These are phyloP conservation scores for Phytopythium mirpurense DNA, from an alignment of 352 stramenopile genomes.

Conservation along the genomic window DNA sequence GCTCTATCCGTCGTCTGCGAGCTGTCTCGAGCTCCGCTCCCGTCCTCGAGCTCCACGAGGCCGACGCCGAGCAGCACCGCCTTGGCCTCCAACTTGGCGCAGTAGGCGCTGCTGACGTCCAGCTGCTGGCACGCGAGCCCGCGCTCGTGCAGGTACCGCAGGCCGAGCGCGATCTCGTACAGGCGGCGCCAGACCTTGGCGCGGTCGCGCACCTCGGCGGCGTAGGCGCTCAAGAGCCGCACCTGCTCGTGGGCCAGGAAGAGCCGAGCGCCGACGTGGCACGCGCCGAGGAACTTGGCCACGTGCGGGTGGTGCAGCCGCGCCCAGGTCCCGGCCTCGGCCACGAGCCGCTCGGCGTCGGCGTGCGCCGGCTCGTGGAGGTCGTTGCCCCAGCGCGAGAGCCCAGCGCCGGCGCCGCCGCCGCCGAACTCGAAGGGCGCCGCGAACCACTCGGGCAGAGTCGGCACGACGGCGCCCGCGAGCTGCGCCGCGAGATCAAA, in stretches of 20 bases:
- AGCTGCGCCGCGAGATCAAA: neutral
- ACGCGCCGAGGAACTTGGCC: constrained; percentile 8
- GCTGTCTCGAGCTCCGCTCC: no score
- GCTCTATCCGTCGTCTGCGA: no score
- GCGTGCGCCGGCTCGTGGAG: neutral
- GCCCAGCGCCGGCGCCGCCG: neutral
- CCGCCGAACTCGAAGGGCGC: constrained; percentile 5
- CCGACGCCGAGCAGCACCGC: constrained; percentile 3
- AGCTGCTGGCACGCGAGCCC: constrained; percentile 1
- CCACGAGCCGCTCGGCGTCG: neutral
- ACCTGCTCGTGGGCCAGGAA: constrained; percentile 7
- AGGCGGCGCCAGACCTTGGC: neutral
- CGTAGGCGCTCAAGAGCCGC: neutral
- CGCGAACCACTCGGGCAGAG: constrained; percentile 1
- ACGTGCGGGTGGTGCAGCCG: constrained; percentile 6
- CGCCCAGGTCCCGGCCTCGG: neutral
- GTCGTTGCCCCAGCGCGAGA: constrained; percentile 7
- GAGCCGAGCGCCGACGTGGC: constrained; percentile 2
- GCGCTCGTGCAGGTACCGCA: constrained; percentile 7
- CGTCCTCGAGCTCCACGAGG: neutral
- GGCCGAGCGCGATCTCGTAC: constrained; percentile 2
- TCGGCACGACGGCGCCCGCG: neutral
- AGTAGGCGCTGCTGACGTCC: neutral
- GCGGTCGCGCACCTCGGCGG: neutral
- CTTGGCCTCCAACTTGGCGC: constrained; percentile 4